Percentiles rank a stretch among this genome's conserved stretches.
Conservation (phyloP, 2,329 filamentous ascomycete genomes). For the Exophiala bonariae region DNA sequence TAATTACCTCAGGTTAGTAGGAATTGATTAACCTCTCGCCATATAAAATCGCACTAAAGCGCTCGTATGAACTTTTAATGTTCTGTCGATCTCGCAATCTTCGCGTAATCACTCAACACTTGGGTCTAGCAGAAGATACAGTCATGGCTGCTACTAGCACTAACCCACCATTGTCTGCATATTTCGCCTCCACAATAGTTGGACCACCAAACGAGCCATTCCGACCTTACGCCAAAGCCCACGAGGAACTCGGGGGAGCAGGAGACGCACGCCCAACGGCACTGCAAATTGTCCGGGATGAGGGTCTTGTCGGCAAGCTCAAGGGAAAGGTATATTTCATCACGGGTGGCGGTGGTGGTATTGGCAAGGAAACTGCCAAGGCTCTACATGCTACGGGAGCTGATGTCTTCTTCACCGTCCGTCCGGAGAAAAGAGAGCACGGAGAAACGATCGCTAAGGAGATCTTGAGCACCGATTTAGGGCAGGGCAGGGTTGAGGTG, state of each 20-base stretch:
- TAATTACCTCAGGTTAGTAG: too few species aligned
- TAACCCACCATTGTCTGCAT: too few species aligned
- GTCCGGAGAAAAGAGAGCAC: conserved; percentile 34
- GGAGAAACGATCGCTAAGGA: conserved; percentile 26
- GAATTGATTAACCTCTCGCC: too few species aligned
- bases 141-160: too few species aligned
- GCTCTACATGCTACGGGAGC: conserved; percentile 39
- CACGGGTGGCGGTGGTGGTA: conserved; percentile 37
- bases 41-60: too few species aligned
- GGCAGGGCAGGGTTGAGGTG: conserved; percentile 29
- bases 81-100: too few species aligned
- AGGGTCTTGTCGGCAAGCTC: conserved; percentile 13
- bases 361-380: conserved; percentile 37
- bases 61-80: too few species aligned
- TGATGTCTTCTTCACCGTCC: conserved; percentile 35
- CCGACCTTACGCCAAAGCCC: conserved; percentile 29
- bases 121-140: too few species aligned
- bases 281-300: conserved; percentile 20
- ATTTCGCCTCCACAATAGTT: too few species aligned
- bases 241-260: conserved; percentile 18
- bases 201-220: too few species aligned
- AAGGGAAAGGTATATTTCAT: conserved; percentile 36
- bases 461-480: too few species aligned
- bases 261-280: conserved; percentile 17
- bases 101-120: too few species aligned